Evolutionary conservation across 148 eudicot species (phyloP), one percentile per base, ranked within the genome.

Genomic region (Fagopyrum homotropicum): DNA sequence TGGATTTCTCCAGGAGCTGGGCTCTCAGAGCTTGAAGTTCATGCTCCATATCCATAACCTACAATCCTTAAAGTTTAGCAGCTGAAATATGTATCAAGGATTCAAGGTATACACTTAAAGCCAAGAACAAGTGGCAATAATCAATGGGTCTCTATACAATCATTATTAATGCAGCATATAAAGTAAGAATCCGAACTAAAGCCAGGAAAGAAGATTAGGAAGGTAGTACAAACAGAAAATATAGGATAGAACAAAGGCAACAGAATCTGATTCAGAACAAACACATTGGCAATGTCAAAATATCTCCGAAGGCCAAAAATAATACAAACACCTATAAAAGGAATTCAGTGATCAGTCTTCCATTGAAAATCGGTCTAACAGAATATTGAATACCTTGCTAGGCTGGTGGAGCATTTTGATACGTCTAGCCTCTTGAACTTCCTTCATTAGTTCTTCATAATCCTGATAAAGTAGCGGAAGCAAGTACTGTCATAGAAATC

Each of bases 21-120:
- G 77, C 59, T 73, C 99, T 86, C 77, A 96, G 80, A 74, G 99
- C 99, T 80, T 82, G 88, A 82, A 95, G 92, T 84, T 96, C 99
- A 83, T 88, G 90, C 77, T 96, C 97, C 99, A 96, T 96, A 85
- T 90, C 98, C 99, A 96, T 96, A 83, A 96, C 99, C 99, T 96
- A 79, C 69, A 77, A 81, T 72, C 73, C 73, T 66, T 5, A 57
- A 43, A 40, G 19, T 66, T 66, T 66, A 66, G 47, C 45, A 66
- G 43, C 19, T 15, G 46, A 15, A 29, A 26, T 26, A 1, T 61
- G 9, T 61, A 61, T 66, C 47, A 17, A 22, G 26, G 26, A 22
- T 35, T 66, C 5, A 14, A 12, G 47, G 17, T 61, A 1, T 56
- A 56, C 26, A 4, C 60, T 16, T 17, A n/a, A 56, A 11, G 60